Evolutionary conservation across 192 early-diverging fungal genomes (phyloP), one percentile per base, ranked within the genome.

Genomic region (Mortierella claussenii): DNA sequence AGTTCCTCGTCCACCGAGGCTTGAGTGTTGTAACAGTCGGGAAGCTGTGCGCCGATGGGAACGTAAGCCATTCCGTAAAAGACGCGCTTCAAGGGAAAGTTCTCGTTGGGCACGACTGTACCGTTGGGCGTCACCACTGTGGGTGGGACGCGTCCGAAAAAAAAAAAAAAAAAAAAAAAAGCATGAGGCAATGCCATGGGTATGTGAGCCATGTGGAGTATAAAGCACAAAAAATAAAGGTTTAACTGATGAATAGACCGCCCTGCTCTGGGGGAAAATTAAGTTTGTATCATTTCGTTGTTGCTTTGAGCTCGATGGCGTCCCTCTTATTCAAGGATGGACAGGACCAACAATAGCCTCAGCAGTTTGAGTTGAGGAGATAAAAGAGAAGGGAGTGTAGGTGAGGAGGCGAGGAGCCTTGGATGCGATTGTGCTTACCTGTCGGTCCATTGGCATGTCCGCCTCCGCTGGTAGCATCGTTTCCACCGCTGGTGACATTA

Each of bases 31-130:
- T 50, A 64, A 31, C 78, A 82, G 60, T 81, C 80, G 23, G 79
- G 70, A 17, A 82, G 48, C 28, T 79, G 78, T 13, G 78, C 56
- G 21, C 62, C 62, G 8, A 71, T 49, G 45, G 81, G 78, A 13
- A 79, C 79, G 34, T 82, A 80, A 33, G 79, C 78, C 55, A 82
- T 79, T 10, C 81, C 81, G 64, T 79, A 82, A 49, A 82, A 82
- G 20, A 79, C 79, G 23, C 78, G 71, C 33, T 55, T 69, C 21
- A 69, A 52, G 0, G 57, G 49, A 47, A 56, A 37, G 47, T 76
- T 67, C 13, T 30, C 33, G 47, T 66, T 67, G 8, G 57, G 51
- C 20, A 76, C 30, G 30, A 67, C 64, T 3, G 73, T 65, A 4
- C 73, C 73, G 47, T 76, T 66, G 2, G 73, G 73, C 6, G 52